phyloP scores from a whole-genome alignment of 2,329 filamentous ascomycete genomes.

The Trichophyton mentagrophytes region DNA sequence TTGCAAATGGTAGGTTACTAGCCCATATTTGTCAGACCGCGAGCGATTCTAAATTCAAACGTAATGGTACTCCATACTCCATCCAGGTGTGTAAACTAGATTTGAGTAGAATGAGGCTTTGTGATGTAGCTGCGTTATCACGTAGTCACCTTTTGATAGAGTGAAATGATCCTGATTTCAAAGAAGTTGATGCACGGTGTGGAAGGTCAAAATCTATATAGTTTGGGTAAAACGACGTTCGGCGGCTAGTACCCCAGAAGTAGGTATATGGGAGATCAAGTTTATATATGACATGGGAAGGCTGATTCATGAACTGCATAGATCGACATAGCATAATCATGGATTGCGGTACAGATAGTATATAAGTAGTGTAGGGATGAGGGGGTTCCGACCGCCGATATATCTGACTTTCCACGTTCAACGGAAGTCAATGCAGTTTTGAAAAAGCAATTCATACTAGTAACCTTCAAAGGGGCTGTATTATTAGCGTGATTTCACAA shows the following conservation, averaged over 20 bases:
- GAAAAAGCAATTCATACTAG: neutral
- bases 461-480: neutral
- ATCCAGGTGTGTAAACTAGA: neutral
- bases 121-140: neutral
- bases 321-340: neutral
- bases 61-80: neutral
- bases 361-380: neutral
- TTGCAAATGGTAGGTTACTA: neutral
- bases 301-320: neutral
- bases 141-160: neutral
- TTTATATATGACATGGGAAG: neutral
- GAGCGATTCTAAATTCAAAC: neutral
- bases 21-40: neutral
- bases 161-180: neutral
- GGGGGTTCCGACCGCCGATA: neutral
- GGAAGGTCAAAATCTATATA: neutral
- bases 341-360: neutral
- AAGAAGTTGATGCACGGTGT: neutral
- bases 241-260: neutral
- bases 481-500: neutral
- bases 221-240: neutral
- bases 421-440: neutral
- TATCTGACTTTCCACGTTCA: neutral
- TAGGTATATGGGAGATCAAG: neutral
- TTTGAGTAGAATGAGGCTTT: neutral